Percentiles rank a stretch among this genome's conserved stretches.
phyloP scores from a whole-genome alignment of 768 basidiomycete genomes.

The Rhodotorula graminis region DNA sequence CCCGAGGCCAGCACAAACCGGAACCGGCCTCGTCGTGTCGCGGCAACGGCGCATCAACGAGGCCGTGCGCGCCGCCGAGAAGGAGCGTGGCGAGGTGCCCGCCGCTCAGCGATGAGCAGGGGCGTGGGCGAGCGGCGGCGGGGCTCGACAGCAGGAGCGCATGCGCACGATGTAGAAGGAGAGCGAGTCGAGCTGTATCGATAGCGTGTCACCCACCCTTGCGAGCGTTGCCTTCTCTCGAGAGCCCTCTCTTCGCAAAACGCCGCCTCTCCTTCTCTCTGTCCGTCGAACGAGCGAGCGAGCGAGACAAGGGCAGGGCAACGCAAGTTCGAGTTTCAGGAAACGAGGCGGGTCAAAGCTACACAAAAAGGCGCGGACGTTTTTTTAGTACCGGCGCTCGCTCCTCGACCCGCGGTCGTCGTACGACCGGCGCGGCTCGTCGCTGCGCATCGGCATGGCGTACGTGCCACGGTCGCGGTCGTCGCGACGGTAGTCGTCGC shows the following conservation, averaged over 20 bases:
- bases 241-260: too few relatives aligned
- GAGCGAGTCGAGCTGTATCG: too few relatives aligned
- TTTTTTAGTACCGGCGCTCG: background rate
- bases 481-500: constrained; percentile 47
- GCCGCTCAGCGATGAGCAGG: constrained; percentile 9
- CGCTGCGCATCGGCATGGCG: constrained; percentile 35
- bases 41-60: constrained; percentile 19
- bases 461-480: constrained; percentile 46
- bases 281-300: too few relatives aligned
- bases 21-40: constrained; percentile 7
- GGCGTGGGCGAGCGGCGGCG: background rate
- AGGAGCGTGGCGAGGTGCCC: constrained; percentile 14
- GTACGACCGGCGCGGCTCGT: constrained; percentile 23
- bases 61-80: constrained; percentile 18
- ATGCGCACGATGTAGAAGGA: too few relatives aligned
- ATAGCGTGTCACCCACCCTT: too few relatives aligned
- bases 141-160: too few relatives aligned
- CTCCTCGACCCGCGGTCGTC: constrained; percentile 1
- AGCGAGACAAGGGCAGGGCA: too few relatives aligned
- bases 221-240: too few relatives aligned
- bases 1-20: background rate
- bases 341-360: too few relatives aligned
- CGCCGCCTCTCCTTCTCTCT: too few relatives aligned
- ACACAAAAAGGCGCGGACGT: too few relatives aligned
- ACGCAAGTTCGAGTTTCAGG: too few relatives aligned